Conservation (phyloP, 495 filamentous ascomycete species). For the Apiosordaria backusii region DNA sequence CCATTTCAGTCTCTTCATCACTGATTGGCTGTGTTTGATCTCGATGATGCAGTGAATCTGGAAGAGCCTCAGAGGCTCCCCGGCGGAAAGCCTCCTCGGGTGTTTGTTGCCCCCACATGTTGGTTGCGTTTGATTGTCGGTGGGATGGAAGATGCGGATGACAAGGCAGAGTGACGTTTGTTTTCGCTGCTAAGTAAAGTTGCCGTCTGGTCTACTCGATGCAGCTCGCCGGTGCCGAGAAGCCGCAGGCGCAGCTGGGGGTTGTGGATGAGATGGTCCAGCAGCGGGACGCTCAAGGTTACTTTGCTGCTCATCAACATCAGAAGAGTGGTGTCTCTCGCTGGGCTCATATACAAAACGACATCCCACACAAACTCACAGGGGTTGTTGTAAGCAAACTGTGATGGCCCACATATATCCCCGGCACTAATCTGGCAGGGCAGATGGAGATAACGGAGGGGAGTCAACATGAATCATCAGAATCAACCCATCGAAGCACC, state of each 20-base stretch:
- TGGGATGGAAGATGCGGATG: not conserved
- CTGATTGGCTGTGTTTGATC: constrained; percentile 14
- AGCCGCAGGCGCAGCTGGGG: not conserved
- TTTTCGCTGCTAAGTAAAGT: too few relatives aligned
- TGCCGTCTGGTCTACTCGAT: not conserved
- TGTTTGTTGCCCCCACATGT: constrained; percentile 11
- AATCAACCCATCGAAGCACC: not conserved
- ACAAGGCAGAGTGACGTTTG: not conserved
- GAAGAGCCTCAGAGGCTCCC: constrained; percentile 17
- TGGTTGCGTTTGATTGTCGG: not conserved
- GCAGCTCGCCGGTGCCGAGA: not conserved
- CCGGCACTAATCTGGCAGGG: too few relatives aligned
- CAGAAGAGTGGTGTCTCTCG: not conserved
- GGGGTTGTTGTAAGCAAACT: not conserved
- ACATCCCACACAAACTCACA: not conserved
- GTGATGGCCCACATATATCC: too few relatives aligned
- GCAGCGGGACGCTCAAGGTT: not conserved
- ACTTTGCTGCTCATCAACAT: too few relatives aligned
- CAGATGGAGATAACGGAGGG: not conserved
- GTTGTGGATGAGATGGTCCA: not conserved
- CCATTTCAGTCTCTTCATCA: not conserved
- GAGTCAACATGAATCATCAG: not conserved
- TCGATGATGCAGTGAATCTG: constrained; percentile 27
- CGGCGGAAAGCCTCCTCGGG: constrained; percentile 25
- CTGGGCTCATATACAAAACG: not conserved